phyloP scores from a whole-genome alignment of 2,329 filamentous ascomycete species.

The Emmonsiellopsis sp. region DNA sequence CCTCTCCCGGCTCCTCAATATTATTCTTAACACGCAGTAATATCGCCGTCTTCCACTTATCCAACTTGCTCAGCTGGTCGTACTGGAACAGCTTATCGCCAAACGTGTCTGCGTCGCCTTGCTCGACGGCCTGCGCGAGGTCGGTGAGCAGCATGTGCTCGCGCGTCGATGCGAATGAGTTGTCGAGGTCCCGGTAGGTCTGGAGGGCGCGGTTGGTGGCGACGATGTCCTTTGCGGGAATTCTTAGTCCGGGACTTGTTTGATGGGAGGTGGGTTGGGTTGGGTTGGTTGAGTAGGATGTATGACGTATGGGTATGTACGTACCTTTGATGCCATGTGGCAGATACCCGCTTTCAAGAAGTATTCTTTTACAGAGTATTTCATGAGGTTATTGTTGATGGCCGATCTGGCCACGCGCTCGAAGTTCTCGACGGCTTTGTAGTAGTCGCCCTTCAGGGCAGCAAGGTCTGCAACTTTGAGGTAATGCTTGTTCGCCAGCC shows the following conservation, averaged over 20 bases:
- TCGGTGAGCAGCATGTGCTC: slow-evolving; percentile 76
- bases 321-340: slow-evolving; percentile 58
- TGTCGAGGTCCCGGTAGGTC: slow-evolving; percentile 70
- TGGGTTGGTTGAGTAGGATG: not conserved
- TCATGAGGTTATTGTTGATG: slow-evolving; percentile 85
- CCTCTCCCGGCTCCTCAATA: slow-evolving; percentile 63
- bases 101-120: slow-evolving; percentile 71
- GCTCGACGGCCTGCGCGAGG: slow-evolving; percentile 63
- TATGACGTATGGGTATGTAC: slow-evolving; percentile 1
- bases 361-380: slow-evolving; percentile 91
- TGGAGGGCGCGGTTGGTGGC: slow-evolving; percentile 71
- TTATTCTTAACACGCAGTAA: slow-evolving; percentile 72
- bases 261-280: not conserved
- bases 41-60: slow-evolving; percentile 93
- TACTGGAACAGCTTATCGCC: slow-evolving; percentile 80
- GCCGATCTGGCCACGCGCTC: slow-evolving; percentile 72
- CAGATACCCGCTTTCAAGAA: slow-evolving; percentile 90
- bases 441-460: slow-evolving; percentile 74
- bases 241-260: not conserved
- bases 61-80: slow-evolving; percentile 85
- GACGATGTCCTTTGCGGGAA: slow-evolving; percentile 53
- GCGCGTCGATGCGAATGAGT: slow-evolving; percentile 63
- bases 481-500: slow-evolving; percentile 85
- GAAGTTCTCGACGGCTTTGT: slow-evolving; percentile 70
- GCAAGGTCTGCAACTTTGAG: slow-evolving; percentile 85